Evolutionary conservation across 768 basidiomycete species (phyloP).

Genomic region (Holtermanniella nyarrowii): DNA sequence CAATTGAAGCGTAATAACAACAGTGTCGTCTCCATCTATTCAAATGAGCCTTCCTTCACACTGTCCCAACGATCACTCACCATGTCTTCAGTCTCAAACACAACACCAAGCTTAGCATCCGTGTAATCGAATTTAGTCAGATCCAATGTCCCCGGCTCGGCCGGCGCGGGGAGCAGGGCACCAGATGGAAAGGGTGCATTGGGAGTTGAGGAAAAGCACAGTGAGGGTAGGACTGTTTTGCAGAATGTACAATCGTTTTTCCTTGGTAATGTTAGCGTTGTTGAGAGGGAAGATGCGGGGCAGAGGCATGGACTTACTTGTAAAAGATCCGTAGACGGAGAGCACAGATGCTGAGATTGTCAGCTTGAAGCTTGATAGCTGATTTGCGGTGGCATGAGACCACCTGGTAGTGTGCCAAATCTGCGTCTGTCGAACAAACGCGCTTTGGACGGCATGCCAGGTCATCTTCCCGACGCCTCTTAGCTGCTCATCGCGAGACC

Average conservation of each 20-base stretch:
- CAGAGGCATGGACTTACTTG: constrained; percentile 45
- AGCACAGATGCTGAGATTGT: constrained; percentile 54
- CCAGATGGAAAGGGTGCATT: constrained; percentile 28
- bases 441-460: too few relatives aligned
- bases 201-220: constrained; percentile 33
- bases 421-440: too few relatives aligned
- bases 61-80: constrained; percentile 14
- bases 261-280: constrained; percentile 17
- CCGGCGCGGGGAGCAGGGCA: constrained; percentile 18
- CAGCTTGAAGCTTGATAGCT: background rate
- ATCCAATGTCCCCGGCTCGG: constrained; percentile 30
- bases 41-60: background rate
- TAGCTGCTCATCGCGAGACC: too few relatives aligned
- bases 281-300: background rate
- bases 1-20: constrained; percentile 90
- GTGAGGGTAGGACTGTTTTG: constrained; percentile 47
- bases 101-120: constrained; percentile 52
- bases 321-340: constrained; percentile 79
- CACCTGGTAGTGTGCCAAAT: too few relatives aligned
- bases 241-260: constrained; percentile 90
- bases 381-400: background rate
- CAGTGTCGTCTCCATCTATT: constrained; percentile 78
- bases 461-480: too few relatives aligned
- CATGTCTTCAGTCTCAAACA: constrained; percentile 71
- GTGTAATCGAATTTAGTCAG: constrained; percentile 21